Evolutionary conservation across 805 yeast species (phyloP), one percentile per base, ranked within the genome.

Genomic region (Scheffersomyces ergatensis): DNA sequence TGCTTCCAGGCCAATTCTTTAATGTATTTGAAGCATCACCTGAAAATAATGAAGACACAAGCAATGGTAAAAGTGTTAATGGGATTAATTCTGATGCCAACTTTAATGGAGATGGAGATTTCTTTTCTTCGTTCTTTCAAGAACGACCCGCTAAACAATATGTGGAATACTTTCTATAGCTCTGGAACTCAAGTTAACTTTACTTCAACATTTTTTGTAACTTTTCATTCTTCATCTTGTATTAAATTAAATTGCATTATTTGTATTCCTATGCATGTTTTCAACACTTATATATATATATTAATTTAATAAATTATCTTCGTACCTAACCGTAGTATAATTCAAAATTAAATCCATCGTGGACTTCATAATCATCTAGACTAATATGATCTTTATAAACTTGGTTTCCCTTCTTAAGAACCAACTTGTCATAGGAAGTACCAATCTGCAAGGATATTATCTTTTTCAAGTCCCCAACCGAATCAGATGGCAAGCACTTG

Each of bases 11-110:
- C 19, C 83, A 86, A 34, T 82, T 79, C 39, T 93, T 92, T 64
- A 93, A 93, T 57, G 96, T 95, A 2, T 93, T 93, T 63, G 98
- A 89, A 48, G 98, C 97, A 12, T 93, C 97, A 6, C 98, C 98
- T 0, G 97, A 89, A 53, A 89, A 90, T 58, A 85, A 82, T 38
- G 77, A 77, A 48, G 84, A 74, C 48, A 73, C 78, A 9, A 36
- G 57, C 34, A 63, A 58, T 53, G 72, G 74, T 7, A 62, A 63
- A 37, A 52, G 67, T 25, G 67, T 75, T 41, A 69, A 65, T 49
- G 70, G 74, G 2, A 43, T 53, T 24, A 51, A 41, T 24, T 31
- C 42, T 17, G 48, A 47, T 34, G 52, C 45, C 25, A 44, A 44
- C n/a, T 32, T 42, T 33, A 39, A 33, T 19, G 37, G 40, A 36